Percentiles rank a stretch among this genome's conserved stretches.
Conservation (phyloP, 2,329 filamentous ascomycete genomes). For the Cryphonectria nitschkei region DNA sequence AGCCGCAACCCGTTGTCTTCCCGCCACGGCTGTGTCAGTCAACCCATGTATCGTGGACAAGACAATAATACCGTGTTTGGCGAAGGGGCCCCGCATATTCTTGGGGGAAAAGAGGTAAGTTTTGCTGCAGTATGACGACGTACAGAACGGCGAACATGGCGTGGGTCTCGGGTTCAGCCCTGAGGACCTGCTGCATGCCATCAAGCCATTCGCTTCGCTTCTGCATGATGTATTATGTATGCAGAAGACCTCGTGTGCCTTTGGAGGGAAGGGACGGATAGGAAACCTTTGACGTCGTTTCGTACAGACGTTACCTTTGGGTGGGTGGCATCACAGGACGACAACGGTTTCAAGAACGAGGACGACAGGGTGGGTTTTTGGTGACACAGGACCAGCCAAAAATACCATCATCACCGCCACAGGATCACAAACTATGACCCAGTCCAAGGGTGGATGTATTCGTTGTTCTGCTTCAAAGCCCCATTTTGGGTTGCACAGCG, state of each 20-base stretch:
- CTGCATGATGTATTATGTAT: slow-evolving; percentile 8
- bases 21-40: neutral
- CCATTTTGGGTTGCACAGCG: neutral
- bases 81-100: neutral
- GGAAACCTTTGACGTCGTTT: neutral
- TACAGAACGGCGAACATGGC: neutral
- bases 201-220: slow-evolving; percentile 7
- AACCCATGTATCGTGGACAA: neutral
- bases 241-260: slow-evolving; percentile 12
- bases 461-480: too few species aligned
- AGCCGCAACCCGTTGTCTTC: neutral
- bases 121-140: slow-evolving; percentile 14
- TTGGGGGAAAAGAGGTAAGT: neutral
- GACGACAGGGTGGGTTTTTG: neutral
- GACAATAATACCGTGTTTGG: neutral
- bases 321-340: neutral
- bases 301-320: neutral
- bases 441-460: neutral
- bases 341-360: neutral
- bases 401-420: neutral
- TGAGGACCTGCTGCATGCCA: slow-evolving; percentile 1
- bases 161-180: slow-evolving; percentile 13
- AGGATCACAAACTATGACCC: neutral
- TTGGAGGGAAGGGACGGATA: neutral
- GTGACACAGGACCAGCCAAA: neutral